Conservation (phyloP, 1,284 basidiomycete species). For the Sanghuangporus baumii region DNA sequence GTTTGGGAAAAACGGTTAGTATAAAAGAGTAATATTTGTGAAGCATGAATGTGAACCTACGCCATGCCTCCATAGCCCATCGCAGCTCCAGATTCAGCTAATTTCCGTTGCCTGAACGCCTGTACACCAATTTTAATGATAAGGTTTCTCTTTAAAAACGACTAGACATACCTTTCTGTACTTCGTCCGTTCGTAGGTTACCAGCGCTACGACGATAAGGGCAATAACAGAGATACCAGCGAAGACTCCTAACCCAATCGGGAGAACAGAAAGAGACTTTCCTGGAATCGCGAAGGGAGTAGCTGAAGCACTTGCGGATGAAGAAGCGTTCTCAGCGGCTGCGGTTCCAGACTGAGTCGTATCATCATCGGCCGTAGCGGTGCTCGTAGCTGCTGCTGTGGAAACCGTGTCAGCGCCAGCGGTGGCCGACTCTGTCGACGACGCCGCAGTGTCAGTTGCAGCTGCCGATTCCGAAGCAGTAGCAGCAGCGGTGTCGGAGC, state of each 20-base stretch:
- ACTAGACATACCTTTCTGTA: conserved; percentile 61
- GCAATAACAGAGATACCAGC: conserved; percentile 77
- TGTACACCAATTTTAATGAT: conserved; percentile 27
- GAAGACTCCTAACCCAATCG: conserved; percentile 75
- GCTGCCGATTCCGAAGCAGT: conserved; percentile 3
- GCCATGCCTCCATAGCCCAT: conserved; percentile 62
- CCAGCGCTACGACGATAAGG: conserved; percentile 70
- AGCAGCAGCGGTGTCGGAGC: conserved; percentile 4
- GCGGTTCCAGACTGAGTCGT: conserved; percentile 17
- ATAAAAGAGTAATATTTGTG: not conserved
- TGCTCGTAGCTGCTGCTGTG: conserved; percentile 15
- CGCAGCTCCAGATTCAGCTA: conserved; percentile 55
- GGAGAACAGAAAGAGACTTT: conserved; percentile 65
- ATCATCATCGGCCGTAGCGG: conserved; percentile 12
- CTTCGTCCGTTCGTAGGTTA: conserved; percentile 77
- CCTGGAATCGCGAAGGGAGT: conserved; percentile 59
- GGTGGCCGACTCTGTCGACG: conserved; percentile 17
- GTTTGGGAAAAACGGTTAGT: not conserved
- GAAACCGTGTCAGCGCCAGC: conserved; percentile 14
- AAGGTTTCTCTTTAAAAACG: not conserved
- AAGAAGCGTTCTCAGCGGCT: conserved; percentile 14
- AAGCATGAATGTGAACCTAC: conserved; percentile 25
- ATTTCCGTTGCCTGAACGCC: conserved; percentile 70
- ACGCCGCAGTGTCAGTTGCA: conserved; percentile 19
- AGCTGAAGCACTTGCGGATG: conserved; percentile 18